phyloP scores from a whole-genome alignment of 2,329 filamentous ascomycete species.

The Trichoderma arundinaceum region DNA sequence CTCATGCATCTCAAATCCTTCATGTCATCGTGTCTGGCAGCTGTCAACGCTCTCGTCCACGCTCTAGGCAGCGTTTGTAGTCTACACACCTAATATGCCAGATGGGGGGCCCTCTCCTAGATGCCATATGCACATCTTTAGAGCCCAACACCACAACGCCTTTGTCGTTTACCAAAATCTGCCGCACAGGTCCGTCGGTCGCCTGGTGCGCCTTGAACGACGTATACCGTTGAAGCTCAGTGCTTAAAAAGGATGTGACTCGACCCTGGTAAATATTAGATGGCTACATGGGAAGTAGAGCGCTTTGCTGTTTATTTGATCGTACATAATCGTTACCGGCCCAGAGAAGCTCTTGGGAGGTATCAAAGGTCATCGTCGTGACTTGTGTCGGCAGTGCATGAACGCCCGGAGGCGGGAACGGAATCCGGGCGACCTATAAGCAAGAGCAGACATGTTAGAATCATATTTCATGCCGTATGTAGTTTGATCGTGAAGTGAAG shows the following conservation, averaged over 20 bases:
- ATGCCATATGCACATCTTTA: slow-evolving; percentile 86
- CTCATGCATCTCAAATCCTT: slow-evolving; percentile 91
- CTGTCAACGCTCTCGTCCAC: slow-evolving; percentile 34
- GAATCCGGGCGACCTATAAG: slow-evolving; percentile 75
- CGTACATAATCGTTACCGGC: slow-evolving; percentile 86
- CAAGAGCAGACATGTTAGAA: slow-evolving; percentile 27
- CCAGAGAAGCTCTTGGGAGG: slow-evolving; percentile 88
- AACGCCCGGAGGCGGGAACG: slow-evolving; percentile 76
- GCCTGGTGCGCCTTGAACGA: slow-evolving; percentile 81
- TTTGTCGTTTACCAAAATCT: slow-evolving; percentile 89
- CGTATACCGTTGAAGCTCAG: slow-evolving; percentile 85
- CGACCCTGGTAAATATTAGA: slow-evolving; percentile 67
- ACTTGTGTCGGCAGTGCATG: slow-evolving; percentile 73
- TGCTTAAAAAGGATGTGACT: slow-evolving; percentile 85
- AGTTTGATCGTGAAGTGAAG: not conserved
- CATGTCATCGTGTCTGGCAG: slow-evolving; percentile 73
- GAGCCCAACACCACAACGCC: slow-evolving; percentile 86
- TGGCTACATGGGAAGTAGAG: not conserved
- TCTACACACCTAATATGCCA: slow-evolving; percentile 79
- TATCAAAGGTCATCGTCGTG: slow-evolving; percentile 87
- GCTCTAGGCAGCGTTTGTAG: not conserved
- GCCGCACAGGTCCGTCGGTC: slow-evolving; percentile 78
- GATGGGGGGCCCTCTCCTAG: slow-evolving; percentile 78
- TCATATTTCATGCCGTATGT: slow-evolving; percentile 2
- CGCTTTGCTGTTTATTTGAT: slow-evolving; percentile 15